Evolutionary conservation across 257 asterid genomes (phyloP).

Genomic region (Plantago major): DNA sequence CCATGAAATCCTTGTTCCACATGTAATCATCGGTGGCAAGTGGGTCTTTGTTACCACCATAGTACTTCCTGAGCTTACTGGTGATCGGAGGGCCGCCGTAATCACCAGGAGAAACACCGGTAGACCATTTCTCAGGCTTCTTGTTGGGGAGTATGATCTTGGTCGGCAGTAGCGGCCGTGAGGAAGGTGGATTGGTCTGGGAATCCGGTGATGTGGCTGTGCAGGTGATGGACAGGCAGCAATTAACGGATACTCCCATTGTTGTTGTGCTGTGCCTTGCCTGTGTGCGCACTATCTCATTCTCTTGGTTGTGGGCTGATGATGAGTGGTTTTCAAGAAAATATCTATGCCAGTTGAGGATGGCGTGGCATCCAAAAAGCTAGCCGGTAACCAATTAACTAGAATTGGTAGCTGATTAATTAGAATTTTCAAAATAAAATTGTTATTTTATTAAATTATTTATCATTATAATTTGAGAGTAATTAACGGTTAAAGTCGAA

Average conservation of each 20-base stretch:
- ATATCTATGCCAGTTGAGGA: too few relatives aligned
- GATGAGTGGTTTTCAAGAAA: too few relatives aligned
- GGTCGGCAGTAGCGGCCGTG: slow-evolving; percentile 35
- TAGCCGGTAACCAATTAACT: too few relatives aligned
- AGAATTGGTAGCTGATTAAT: too few relatives aligned
- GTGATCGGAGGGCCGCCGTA: slow-evolving; percentile 91
- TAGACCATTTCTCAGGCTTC: slow-evolving; percentile 89
- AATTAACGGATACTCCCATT: slow-evolving; percentile 47
- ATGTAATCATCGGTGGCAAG: slow-evolving; percentile 71
- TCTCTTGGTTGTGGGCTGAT: too few relatives aligned
- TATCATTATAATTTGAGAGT: too few relatives aligned
- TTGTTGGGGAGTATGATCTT: slow-evolving; percentile 74
- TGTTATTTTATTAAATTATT: too few relatives aligned
- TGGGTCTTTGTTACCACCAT: slow-evolving; percentile 87
- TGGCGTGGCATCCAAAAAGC: too few relatives aligned
- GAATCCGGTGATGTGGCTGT: slow-evolving; percentile 46
- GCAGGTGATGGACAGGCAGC: slow-evolving; percentile 68
- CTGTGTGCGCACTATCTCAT: too few relatives aligned
- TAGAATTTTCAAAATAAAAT: too few relatives aligned
- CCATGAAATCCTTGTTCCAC: slow-evolving; percentile 96
- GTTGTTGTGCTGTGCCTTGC: too few relatives aligned
- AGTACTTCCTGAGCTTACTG: slow-evolving; percentile 82
- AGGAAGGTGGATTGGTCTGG: slow-evolving; percentile 22
- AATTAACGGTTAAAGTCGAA: too few relatives aligned
- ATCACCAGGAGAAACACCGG: slow-evolving; percentile 89